These are phyloP conservation scores for Oryza punctata DNA, from an alignment of 176 grass and related monocot genomes.

Conservation along the genomic window DNA sequence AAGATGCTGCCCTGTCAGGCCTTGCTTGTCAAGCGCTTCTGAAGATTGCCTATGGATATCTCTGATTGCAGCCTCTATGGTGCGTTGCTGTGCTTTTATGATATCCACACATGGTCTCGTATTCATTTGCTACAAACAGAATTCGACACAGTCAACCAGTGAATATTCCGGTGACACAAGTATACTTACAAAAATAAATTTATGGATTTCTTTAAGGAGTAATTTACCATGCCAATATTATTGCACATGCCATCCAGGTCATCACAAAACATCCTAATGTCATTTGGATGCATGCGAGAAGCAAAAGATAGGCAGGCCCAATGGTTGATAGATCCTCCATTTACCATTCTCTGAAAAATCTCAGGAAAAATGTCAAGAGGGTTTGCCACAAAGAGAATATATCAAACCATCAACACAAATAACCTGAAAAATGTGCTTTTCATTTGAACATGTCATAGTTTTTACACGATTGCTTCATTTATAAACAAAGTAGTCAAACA, in stretches of 20 bases:
- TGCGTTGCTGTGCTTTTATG: conserved; percentile 29
- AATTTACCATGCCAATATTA: conserved; percentile 59
- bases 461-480: background rate
- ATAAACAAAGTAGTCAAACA: background rate
- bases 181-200: no score
- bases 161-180: background rate
- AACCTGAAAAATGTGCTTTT: background rate
- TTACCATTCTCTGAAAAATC: conserved; percentile 47
- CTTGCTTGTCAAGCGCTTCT: conserved; percentile 36
- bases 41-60: conserved; percentile 42
- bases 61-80: conserved; percentile 51
- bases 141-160: background rate
- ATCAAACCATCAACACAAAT: background rate
- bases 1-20: conserved; percentile 33
- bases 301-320: conserved; percentile 64
- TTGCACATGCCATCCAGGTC: conserved; percentile 43
- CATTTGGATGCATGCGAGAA: conserved; percentile 38
- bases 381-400: background rate
- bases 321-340: conserved; percentile 47
- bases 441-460: background rate
- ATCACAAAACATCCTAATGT: conserved; percentile 41
- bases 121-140: conserved; percentile 34
- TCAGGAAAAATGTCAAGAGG: background rate
- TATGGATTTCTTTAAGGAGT: background rate
- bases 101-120: conserved; percentile 47